Evolutionary conservation across 805 yeast genomes (phyloP), one percentile per base, ranked within the genome.

Genomic region (Blastobotrys parvus): DNA sequence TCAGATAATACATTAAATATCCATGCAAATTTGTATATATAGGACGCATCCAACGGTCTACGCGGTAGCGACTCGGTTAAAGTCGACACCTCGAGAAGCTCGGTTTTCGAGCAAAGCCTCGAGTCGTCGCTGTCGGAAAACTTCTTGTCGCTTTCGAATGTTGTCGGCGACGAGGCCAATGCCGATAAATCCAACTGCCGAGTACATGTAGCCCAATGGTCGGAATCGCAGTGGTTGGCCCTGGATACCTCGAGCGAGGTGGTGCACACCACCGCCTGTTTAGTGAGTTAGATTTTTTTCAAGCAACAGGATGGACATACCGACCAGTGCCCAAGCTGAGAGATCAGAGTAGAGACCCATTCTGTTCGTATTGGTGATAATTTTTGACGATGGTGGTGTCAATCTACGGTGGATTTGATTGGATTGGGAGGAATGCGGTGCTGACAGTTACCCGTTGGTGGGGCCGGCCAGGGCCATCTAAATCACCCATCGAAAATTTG

Each of bases 151-250:
- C 39, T 47, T 38, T 30, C 63, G 60, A 25, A 59, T 51, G 41
- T 42, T 42, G 44, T 59, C 58, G 22, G 56, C 53, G 10, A 50
- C 53, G 35, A 53, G 46, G 13, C 67, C 68, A 6, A 60, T 47
- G 17, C 57, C 64, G 16, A 56, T 58, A 42, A 59, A 63, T 16
- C 53, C 61, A 15, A 56, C 57, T 5, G 57, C 62, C 4, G 61
- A 56, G 35, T 47, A 45, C 21, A 45, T 52, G 52, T 50, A 61
- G 39, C 61, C 65, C 31, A 45, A 40, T 17, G 64, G 67, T 49
- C 50, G 59, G 57, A 55, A 59, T 39, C 51, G 56, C 47, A 56
- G 53, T 13, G 65, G 65, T 50, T 57, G 61, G 46, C 51, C 60
- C 35, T 59, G 62, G 35, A 57, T 45, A 38, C 60, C 67, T 54